These are phyloP conservation scores for Phytopythium ostracodes DNA, from an alignment of 352 stramenopile species.

Conservation along the genomic window DNA sequence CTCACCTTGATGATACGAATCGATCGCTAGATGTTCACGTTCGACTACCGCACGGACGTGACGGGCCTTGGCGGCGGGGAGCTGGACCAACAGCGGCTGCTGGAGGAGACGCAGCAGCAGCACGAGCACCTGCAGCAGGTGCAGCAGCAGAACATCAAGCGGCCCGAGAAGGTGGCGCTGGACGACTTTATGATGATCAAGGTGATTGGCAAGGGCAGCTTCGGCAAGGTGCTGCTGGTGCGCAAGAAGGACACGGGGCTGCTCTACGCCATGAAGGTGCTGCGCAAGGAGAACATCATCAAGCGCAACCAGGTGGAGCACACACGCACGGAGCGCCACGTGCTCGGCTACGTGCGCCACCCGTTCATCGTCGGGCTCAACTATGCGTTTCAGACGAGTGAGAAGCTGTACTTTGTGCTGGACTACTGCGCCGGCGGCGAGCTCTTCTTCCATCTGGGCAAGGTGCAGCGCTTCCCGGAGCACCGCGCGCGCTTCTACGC, in stretches of 20 bases:
- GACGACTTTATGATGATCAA: slow-evolving; percentile 96
- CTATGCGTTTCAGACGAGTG: slow-evolving; percentile 95
- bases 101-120: slow-evolving; percentile 46
- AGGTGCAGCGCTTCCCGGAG: slow-evolving; percentile 94
- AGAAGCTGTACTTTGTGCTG: slow-evolving; percentile 98
- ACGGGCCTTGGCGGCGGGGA: slow-evolving; percentile 14
- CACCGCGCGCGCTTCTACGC: slow-evolving; percentile 95
- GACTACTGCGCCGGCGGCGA: slow-evolving; percentile 98
- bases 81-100: slow-evolving; percentile 42
- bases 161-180: slow-evolving; percentile 80
- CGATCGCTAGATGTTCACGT: slow-evolving; percentile 22
- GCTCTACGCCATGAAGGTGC: slow-evolving; percentile 99
- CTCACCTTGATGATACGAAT: background rate
- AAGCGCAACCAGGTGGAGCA: slow-evolving; percentile 99
- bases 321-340: slow-evolving; percentile 97
- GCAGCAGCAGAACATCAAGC: slow-evolving; percentile 31
- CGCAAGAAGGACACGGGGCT: slow-evolving; percentile 89
- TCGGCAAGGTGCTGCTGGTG: slow-evolving; percentile 96
- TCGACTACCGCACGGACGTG: slow-evolving; percentile 66
- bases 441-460: slow-evolving; percentile 92
- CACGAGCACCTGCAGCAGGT: slow-evolving; percentile 19
- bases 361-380: slow-evolving; percentile 97
- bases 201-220: slow-evolving; percentile 95
- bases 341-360: slow-evolving; percentile 96
- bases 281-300: slow-evolving; percentile 99